Base-by-base conservation (phyloP, 768 basidiomycete species). In the Auricularia cornea region DNA sequence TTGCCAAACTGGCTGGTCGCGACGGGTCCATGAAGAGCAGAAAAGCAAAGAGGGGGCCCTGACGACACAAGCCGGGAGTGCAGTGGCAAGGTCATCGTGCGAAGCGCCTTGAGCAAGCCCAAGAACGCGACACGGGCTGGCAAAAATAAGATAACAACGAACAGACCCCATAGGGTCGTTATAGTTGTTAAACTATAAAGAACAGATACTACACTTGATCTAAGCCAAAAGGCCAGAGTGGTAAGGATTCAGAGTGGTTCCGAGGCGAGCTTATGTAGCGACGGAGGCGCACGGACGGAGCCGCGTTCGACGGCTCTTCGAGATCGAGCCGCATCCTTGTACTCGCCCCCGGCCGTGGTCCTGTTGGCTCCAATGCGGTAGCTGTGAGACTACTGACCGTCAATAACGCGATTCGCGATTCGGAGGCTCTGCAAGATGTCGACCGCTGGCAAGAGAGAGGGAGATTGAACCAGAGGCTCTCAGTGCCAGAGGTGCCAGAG, bases 181-280 rank as follows among this genome's bases (percentile, higher is more conserved):
- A 68, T 69, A 73, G 72, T 71, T 70, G 72, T 74, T 73, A 73
- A 72, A 72, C 71, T 75, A 67, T 85, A 85, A 88, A 90, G 88
- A 90, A 90, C 89, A 92, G 89, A 90, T 92, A 91, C 89, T 90
- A 91, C 89, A 91, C 89, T 90, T 90, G 89, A 90, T 91, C 89
- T 90, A 90, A 91, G 89, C 89, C 89, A 90, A 89, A 88, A 89
- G 88, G 87, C 88, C 88, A 89, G 88, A 89, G 88, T 88, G 88
- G 87, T 88, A 80, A 86, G 68, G 77, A 64, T 61, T 20, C 1
- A 1, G 3, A 18, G 4, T 10, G 10, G 35, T 2, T 38, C 0
- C 10, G 35, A 14, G 0, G 10, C 35, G 35, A 14, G 35, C 16
- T 10, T 38, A 38, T 38, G 35, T 38, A 38, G 35, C 10, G 35